Base-by-base conservation (phyloP, 129 eudicot genomes). In the Lactuca sativa region DNA sequence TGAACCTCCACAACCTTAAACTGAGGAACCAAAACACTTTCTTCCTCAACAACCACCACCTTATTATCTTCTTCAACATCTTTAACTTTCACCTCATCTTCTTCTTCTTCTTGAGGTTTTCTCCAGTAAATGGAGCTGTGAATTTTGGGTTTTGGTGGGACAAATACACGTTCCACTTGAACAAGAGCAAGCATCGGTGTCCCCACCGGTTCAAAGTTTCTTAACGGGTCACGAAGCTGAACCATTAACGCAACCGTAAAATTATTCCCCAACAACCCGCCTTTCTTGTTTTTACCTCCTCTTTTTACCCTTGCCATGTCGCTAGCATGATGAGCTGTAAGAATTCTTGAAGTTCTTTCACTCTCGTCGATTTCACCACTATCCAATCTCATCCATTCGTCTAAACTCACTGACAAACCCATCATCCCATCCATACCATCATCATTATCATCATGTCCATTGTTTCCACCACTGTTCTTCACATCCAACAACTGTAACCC, bases 341-440 rank as follows among this genome's bases (percentile, higher is more conserved):
- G 95, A 74, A 93, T 80, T 79, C 73, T 93, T 2, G 88, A 83
- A 62, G 99, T 93, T 67, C 89, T 80, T 71, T 93, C 95, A 51
- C 95, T 93, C 38, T 87, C 95, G 47, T 85, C 90, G 12, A 83
- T 68, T 61, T 90, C 90, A 48, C 99, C 99, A 44, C 97, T 79
- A 79, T 93, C 99, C 62, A 93, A 70, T 65, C 78, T 93, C 97
- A 93, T 87, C 99, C 99, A 93, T 60, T 89, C 99, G 64, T 93
- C 88, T 66, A 95, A 89, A 4, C 95, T 85, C 59, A 95, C 77
- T 11, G 99, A 90, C 17, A 95, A 81, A 36, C 88, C 93, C 97
- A 95, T 86, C 18, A 90, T 70, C 53, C 89, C 97, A 66, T 86
- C 95, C 58, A 79, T 75, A 70, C 85, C 91, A 75, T 61, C 74